A percentile compares a stretch with the other conserved stretches of the same genome.
Evolutionary conservation across 148 eudicot species (phyloP).

Genomic region (Gaultheria prostrata): DNA sequence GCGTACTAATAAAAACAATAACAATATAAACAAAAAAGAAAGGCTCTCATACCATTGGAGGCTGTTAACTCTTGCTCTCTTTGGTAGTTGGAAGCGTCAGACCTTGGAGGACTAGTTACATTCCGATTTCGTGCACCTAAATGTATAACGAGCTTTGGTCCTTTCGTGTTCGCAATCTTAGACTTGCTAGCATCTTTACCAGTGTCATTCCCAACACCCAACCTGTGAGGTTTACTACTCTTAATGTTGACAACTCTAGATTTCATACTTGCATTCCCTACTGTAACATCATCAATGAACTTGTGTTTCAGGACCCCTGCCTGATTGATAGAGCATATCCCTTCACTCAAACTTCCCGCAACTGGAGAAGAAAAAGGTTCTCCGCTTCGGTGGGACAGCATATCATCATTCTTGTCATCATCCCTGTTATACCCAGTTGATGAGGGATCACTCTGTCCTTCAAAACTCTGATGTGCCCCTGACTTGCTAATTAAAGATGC

Average conservation of each 20-base stretch:
- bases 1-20: background rate
- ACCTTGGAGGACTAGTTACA: slow-evolving; percentile 57
- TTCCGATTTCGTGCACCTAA: slow-evolving; percentile 70
- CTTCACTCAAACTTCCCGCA: slow-evolving; percentile 47
- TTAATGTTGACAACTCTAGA: slow-evolving; percentile 48
- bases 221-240: slow-evolving; percentile 38
- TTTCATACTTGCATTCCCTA: slow-evolving; percentile 35
- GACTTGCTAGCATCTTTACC: slow-evolving; percentile 44
- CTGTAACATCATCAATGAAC: slow-evolving; percentile 50
- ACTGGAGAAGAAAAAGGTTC: slow-evolving; percentile 38
- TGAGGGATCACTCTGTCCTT: slow-evolving; percentile 40
- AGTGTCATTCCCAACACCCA: slow-evolving; percentile 33
- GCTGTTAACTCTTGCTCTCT: slow-evolving; percentile 53
- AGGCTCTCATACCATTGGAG: slow-evolving; percentile 48
- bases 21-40: background rate
- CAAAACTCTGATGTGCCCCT: slow-evolving; percentile 31
- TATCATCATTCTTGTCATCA: slow-evolving; percentile 37
- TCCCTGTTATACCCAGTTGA: slow-evolving; percentile 31
- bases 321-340: slow-evolving; percentile 42
- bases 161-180: slow-evolving; percentile 53
- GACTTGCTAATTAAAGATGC: slow-evolving; percentile 27
- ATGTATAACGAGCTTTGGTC: slow-evolving; percentile 88
- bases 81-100: slow-evolving; percentile 66
- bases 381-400: slow-evolving; percentile 27
- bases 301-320: slow-evolving; percentile 52